These are phyloP conservation scores for Fusarium sp. DNA, from an alignment of 2,329 filamentous ascomycete species.

Conservation along the genomic window DNA sequence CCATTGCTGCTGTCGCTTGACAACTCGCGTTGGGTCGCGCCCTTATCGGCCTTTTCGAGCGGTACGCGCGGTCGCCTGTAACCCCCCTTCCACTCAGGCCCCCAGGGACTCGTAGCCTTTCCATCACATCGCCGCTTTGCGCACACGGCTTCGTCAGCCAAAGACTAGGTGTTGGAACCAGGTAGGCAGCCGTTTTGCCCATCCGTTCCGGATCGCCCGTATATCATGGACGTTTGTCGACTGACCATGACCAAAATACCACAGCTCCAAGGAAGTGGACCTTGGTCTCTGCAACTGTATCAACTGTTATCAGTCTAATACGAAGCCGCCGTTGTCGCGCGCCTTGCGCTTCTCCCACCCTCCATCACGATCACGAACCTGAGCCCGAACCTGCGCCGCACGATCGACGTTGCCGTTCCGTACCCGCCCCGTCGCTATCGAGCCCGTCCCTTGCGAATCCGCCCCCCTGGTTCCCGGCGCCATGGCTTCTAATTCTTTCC, in stretches of 20 bases:
- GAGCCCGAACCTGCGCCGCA: slow-evolving; percentile 37
- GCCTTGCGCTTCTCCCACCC: slow-evolving; percentile 34
- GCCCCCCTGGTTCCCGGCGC: slow-evolving; percentile 30
- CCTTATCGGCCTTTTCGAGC: slow-evolving; percentile 41
- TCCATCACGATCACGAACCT: slow-evolving; percentile 36
- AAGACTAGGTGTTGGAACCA: slow-evolving; percentile 13
- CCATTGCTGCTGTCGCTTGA: slow-evolving; percentile 18
- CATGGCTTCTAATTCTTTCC: slow-evolving; percentile 91
- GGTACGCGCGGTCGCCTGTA: slow-evolving; percentile 48
- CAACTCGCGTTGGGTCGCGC: slow-evolving; percentile 7
- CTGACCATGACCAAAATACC: slow-evolving; percentile 35
- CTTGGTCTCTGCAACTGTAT: slow-evolving; percentile 5
- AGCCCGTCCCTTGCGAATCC: slow-evolving; percentile 34
- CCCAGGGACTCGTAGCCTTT: slow-evolving; percentile 35
- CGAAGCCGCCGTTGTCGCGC: slow-evolving; percentile 20
- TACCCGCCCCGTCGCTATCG: slow-evolving; percentile 32
- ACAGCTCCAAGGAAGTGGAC: slow-evolving; percentile 27
- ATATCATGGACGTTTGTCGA: slow-evolving; percentile 40
- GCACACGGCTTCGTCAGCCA: slow-evolving; percentile 37
- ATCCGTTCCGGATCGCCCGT: slow-evolving; percentile 22
- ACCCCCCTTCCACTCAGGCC: slow-evolving; percentile 39
- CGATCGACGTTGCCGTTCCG: slow-evolving; percentile 45
- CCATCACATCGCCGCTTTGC: slow-evolving; percentile 27
- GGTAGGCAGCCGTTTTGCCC: slow-evolving; percentile 20
- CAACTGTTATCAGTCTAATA: slow-evolving; percentile 27